Evolutionary conservation across 2,329 filamentous ascomycete genomes (phyloP).

Genomic region (Clarireedia monteithiana): DNA sequence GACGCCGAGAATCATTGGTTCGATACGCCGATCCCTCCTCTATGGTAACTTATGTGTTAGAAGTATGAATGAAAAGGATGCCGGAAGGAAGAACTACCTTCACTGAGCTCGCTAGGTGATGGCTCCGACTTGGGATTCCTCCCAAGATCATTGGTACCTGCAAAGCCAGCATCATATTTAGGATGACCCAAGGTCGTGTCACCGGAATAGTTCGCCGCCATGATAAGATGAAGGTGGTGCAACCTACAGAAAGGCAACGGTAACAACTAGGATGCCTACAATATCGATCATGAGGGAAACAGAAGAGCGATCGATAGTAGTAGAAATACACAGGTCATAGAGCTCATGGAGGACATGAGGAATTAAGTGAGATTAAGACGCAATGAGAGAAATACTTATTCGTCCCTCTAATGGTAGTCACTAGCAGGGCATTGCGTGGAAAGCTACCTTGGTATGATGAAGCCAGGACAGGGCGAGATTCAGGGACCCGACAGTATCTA

Average conservation of each 20-base stretch:
- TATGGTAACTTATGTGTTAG: neutral
- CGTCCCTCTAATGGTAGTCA: neutral
- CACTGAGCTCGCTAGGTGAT: neutral
- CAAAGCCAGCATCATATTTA: neutral
- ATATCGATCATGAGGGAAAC: neutral
- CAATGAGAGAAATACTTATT: neutral
- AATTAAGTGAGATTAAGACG: neutral
- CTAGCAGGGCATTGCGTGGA: neutral
- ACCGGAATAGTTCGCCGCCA: neutral
- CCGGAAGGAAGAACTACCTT: neutral
- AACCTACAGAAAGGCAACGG: too few relatives aligned
- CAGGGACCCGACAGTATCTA: neutral
- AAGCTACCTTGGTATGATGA: neutral
- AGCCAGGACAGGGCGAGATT: neutral
- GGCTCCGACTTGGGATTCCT: neutral
- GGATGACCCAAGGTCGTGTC: neutral
- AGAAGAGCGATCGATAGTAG: neutral
- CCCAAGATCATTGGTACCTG: neutral
- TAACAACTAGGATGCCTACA: neutral
- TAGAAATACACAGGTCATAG: neutral
- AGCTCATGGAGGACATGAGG: neutral
- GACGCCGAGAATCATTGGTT: conserved; percentile 31
- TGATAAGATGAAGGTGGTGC: neutral
- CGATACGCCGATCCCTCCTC: conserved; percentile 1
- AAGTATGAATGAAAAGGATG: neutral